Evolutionary conservation across 177 flowering plant species (phyloP), one percentile per base, ranked within the genome.

Genomic region (Telopea speciosissima): DNA sequence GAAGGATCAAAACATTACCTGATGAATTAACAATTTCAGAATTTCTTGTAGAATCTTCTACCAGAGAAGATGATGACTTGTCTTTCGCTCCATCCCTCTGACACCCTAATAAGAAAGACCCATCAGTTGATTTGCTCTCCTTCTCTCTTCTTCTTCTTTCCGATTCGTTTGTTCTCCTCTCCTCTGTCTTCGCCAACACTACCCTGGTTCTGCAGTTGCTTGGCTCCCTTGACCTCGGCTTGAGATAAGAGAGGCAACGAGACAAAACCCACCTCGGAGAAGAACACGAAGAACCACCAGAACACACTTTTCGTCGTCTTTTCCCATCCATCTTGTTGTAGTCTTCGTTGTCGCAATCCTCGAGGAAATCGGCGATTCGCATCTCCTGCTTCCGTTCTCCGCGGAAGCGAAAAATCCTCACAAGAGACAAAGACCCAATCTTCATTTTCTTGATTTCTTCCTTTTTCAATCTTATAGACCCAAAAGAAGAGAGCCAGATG

Each of bases 261-360:
- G 73, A 70, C 16, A 75, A 33, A 44, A 74, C 10, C 25, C 21
- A 61, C 13, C 70, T 25, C 11, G 73, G 65, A 9, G 73, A 70
- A 58, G 49, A 65, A 58, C 66, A 21, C 21, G 17, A 11, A 25
- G 26, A 14, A 24, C 19, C 54, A 49, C 54, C 54, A 16, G 4
- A 12, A 25, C 12, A 4, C 22, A 6, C 61, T n/a, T n/a, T 14
- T 61, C 13, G 26, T 61, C 26, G 13, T 24, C 21, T 24, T 14
- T 24, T 61, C 25, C 1, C 8, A 11, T 7, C 24, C 28, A 24
- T 22, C 10, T 67, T 11, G 17, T 22, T 1, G 26, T 40, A 31
- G 40, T 63, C 22, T 23, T 54, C 70, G 21, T 72, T 60, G 56
- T n/a, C 23, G 16, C 28, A 11, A 23, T 31, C n/a, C n/a, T n/a